phyloP scores from a whole-genome alignment of 768 basidiomycete species.

The Rhodocollybia butyracea region DNA sequence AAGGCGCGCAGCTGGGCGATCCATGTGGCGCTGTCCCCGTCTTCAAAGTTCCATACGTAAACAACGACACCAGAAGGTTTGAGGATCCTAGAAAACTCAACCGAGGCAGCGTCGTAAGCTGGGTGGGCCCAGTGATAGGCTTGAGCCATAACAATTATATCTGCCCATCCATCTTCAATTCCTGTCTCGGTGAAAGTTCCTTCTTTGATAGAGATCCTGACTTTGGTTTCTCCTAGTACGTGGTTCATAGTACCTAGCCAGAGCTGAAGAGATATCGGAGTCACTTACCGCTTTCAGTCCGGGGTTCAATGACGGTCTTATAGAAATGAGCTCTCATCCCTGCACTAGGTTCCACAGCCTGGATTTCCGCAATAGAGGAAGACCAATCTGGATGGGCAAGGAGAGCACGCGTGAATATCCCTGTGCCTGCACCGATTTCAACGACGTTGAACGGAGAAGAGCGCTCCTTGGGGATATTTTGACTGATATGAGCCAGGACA shows the following conservation, averaged over 20 bases:
- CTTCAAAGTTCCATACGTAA: constrained; percentile 91
- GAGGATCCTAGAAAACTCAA: constrained; percentile 78
- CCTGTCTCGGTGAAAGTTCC: constrained; percentile 70
- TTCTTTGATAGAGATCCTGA: constrained; percentile 46
- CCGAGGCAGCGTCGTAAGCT: constrained; percentile 67
- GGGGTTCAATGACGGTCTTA: constrained; percentile 49
- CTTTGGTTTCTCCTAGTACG: background rate
- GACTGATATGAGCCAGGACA: constrained; percentile 60
- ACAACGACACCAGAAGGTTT: constrained; percentile 69
- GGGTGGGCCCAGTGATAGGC: constrained; percentile 83
- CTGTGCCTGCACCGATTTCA: constrained; percentile 83
- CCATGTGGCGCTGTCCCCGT: constrained; percentile 55
- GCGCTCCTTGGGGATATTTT: constrained; percentile 31
- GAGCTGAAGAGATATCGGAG: too few relatives aligned
- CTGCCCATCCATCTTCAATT: constrained; percentile 66
- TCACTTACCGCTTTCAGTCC: too few relatives aligned
- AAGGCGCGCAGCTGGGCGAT: constrained; percentile 67
- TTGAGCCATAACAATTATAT: constrained; percentile 76
- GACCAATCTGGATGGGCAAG: constrained; percentile 63
- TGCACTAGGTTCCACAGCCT: constrained; percentile 80
- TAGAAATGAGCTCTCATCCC: constrained; percentile 82
- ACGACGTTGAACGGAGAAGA: constrained; percentile 53
- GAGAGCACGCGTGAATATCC: constrained; percentile 84
- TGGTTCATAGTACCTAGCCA: too few relatives aligned
- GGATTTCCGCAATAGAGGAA: constrained; percentile 45